These are phyloP conservation scores for Aphelidium insulamus DNA, from an alignment of 371 early-diverging fungal genomes.

Conservation along the genomic window DNA sequence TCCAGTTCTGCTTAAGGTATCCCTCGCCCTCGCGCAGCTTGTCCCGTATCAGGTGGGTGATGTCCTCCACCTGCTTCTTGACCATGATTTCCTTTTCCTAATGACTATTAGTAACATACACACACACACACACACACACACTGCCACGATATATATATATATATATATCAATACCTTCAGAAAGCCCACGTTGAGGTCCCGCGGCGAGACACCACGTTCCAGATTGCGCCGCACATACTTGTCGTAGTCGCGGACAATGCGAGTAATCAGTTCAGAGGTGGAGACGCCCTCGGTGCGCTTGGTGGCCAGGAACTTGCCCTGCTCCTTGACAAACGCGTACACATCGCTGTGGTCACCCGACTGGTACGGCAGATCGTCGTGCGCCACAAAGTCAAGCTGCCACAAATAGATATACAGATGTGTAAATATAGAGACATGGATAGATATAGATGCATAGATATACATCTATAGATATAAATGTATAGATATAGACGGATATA, in stretches of 20 bases:
- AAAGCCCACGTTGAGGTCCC: conserved; percentile 75
- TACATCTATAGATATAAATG: neutral
- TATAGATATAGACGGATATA: no score
- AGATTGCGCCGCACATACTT: conserved; percentile 76
- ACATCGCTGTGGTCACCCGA: conserved; percentile 64
- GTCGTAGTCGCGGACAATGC: conserved; percentile 88
- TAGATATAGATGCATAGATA: neutral
- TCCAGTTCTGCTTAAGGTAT: conserved; percentile 32
- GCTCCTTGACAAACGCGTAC: conserved; percentile 77
- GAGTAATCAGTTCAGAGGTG: conserved; percentile 84
- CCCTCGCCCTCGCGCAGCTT: no score
- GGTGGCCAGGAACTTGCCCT: conserved; percentile 72
- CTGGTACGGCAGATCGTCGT: conserved; percentile 86
- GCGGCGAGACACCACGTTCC: conserved; percentile 68
- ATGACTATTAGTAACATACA: neutral
- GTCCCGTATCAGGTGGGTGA: conserved; percentile 32
- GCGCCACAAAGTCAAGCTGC: conserved; percentile 90
- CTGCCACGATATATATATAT: neutral
- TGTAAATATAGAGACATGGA: neutral
- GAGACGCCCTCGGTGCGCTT: conserved; percentile 83
- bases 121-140: neutral
- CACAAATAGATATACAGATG: neutral
- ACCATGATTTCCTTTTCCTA: conserved; percentile 49
- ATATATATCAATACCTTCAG: conserved; percentile 31
- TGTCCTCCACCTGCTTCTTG: conserved; percentile 40